A percentile compares a stretch with the other conserved stretches of the same genome.
phyloP scores from a whole-genome alignment of 768 basidiomycete genomes.

The Podaxis pistillaris region DNA sequence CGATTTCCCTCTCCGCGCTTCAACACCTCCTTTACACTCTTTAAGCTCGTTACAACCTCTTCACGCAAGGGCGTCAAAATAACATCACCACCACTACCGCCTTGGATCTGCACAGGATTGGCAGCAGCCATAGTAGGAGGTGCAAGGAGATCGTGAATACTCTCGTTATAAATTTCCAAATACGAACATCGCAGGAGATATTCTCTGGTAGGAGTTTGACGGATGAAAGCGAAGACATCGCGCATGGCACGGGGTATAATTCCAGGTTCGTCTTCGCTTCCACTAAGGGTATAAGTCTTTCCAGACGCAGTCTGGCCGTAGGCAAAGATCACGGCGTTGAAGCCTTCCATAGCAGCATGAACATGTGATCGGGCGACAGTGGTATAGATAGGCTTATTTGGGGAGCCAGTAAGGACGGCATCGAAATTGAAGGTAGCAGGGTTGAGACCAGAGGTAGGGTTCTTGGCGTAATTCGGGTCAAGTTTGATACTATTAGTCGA shows the following conservation, averaged over 20 bases:
- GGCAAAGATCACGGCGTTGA: slow-evolving; percentile 94
- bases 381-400: slow-evolving; percentile 78
- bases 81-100: slow-evolving; percentile 58
- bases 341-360: slow-evolving; percentile 93
- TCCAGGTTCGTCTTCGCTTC: slow-evolving; percentile 81
- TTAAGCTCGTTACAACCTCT: slow-evolving; percentile 90
- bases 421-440: slow-evolving; percentile 61
- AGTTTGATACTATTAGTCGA: slow-evolving; percentile 58
- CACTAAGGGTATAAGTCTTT: slow-evolving; percentile 58
- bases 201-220: slow-evolving; percentile 72
- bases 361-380: slow-evolving; percentile 78
- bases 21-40: slow-evolving; percentile 82
- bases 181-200: slow-evolving; percentile 96
- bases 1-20: slow-evolving; percentile 84
- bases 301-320: slow-evolving; percentile 87
- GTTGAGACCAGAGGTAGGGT: slow-evolving; percentile 28
- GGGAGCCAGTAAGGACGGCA: slow-evolving; percentile 72
- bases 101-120: slow-evolving; percentile 73
- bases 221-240: slow-evolving; percentile 87
- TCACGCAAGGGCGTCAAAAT: slow-evolving; percentile 79
- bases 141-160: slow-evolving; percentile 82
- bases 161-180: slow-evolving; percentile 96
- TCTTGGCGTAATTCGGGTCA: slow-evolving; percentile 53
- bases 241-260: slow-evolving; percentile 93
- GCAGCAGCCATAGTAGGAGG: slow-evolving; percentile 52